Base-by-base conservation (phyloP, 306 rosid species). In the Fragaria iinumae region DNA sequence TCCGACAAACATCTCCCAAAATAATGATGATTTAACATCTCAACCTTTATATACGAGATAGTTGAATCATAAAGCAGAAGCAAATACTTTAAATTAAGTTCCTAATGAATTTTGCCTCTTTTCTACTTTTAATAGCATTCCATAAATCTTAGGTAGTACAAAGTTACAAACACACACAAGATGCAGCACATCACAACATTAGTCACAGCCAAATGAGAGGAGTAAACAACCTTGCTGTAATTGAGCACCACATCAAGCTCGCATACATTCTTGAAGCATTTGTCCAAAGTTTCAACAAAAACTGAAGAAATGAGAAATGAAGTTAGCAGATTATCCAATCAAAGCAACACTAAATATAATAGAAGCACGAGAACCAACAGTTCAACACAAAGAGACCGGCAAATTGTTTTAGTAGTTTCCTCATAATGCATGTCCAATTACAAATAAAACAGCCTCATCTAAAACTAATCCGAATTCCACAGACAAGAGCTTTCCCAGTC, bases 261-360 rank as follows among this genome's bases (percentile, higher is more conserved):
- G 25, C 99, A 92, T 36, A 96, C 97, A 80, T 96, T 96, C 87
- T 81, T 89, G 93, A 92, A 91, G 93, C 97, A 96, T 81, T 91
- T 96, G 89, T 92, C 98, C 91, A 95, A 64, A 20, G 97, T 91
- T 88, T 96, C 99, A 78, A 96, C 99, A 72, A 96, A 88, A 76
- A 96, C 99, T 96, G 98, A 76, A 80, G 65, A 60, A 77, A 85
- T 69, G 29, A 84, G 76, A 80, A 41, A 38, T 32, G 34, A 49
- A 73, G 82, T 77, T 65, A 87, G 84, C 34, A 74, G 74, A 80
- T 68, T 2, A 39, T 55, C 56, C 56, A 68, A 64, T 47, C 74
- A 68, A 71, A 65, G 45, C 38, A 75, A 72, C 62, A 74, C 5
- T 17, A 66, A 49, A 53, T 44, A 57, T 39, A 65, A 59, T 65